Evolutionary conservation across 2,329 filamentous ascomycete species (phyloP).

Genomic region (Exophiala sp.): DNA sequence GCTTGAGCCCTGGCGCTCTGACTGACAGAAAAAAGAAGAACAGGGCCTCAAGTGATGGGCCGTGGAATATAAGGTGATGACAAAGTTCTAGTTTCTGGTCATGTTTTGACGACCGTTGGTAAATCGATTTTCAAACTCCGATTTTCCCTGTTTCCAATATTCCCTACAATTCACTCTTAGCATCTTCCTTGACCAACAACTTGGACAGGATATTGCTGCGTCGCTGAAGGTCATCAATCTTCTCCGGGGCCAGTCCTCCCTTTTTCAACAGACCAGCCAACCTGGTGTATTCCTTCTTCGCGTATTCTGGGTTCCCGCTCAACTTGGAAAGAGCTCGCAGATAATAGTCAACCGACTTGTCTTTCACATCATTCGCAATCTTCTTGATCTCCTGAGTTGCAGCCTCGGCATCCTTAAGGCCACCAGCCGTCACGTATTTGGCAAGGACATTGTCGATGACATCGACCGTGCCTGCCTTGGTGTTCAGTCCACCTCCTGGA

Average conservation of each 20-base stretch:
- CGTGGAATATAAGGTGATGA: no score
- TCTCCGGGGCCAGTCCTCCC: slow-evolving; percentile 75
- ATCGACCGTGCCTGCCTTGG: slow-evolving; percentile 73
- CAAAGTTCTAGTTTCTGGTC: no score
- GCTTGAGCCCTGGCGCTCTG: no score
- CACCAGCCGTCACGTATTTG: slow-evolving; percentile 60
- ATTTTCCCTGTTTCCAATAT: background rate
- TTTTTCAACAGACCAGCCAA: slow-evolving; percentile 76
- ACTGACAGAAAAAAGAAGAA: no score
- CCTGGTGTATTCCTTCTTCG: slow-evolving; percentile 75
- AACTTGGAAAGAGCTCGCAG: slow-evolving; percentile 85
- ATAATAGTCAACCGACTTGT: slow-evolving; percentile 91
- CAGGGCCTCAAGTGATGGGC: no score
- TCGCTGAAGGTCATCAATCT: slow-evolving; percentile 79
- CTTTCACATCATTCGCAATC: slow-evolving; percentile 60
- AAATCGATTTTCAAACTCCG: slow-evolving; percentile 1
- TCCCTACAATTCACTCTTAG: slow-evolving; percentile 59
- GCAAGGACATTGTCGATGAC: slow-evolving; percentile 68
- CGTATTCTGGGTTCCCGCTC: slow-evolving; percentile 68
- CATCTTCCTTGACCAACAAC: slow-evolving; percentile 60
- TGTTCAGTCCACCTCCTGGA: slow-evolving; percentile 71
- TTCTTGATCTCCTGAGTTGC: slow-evolving; percentile 67
- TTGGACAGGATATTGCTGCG: slow-evolving; percentile 82
- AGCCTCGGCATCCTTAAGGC: slow-evolving; percentile 44
- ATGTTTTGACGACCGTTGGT: background rate